Base-by-base conservation (phyloP, 1,139 yeast genomes). In the Pneumocystis sp. region DNA sequence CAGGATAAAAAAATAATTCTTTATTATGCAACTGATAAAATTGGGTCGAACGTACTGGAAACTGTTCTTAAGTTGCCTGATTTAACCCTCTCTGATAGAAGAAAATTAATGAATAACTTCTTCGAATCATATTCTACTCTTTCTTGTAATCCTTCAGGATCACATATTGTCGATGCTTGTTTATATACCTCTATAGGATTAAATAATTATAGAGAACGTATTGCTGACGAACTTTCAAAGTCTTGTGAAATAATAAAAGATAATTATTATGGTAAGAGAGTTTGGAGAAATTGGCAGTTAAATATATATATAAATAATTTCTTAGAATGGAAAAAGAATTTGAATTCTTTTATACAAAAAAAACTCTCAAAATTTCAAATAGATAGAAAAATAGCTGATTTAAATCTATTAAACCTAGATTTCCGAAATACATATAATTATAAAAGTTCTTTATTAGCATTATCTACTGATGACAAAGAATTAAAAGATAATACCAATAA, bases 231-330 rank as follows among this genome's bases (percentile, higher is more conserved):
- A 67, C 78, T 93, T 67, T 73, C 79, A 44, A 79, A 78, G n/a
- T 82, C 85, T 62, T 65, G 62, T 29, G 66, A 68, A 29, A 82
- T 85, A 44, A 85, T 83, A 42, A 81, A 82, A 69, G 89, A 86
- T 69, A 87, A 96, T 73, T 82, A 80, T 34, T 93, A 93, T 72
- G 98, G 98, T 61, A 83, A 87, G 73, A 81, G 85, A 70, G 97
- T 93, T 1, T 93, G 97, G 97, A 88, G 87, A 73, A 93, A 91
- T 74, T 93, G 97, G 97, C 77, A 82, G 42, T 82, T 90, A 85
- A 96, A 89, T 73, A 76, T 84, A 70, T 89, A 85, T 57, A 57
- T 44, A 25, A 63, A 65, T 50, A 60, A 57, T 42, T 65, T 63
- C 15, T 66, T 63, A 57, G 64, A 64, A 15, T 67, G 68, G 69